phyloP scores from a whole-genome alignment of 2,329 filamentous ascomycete genomes.

The Diaporthe sp. region DNA sequence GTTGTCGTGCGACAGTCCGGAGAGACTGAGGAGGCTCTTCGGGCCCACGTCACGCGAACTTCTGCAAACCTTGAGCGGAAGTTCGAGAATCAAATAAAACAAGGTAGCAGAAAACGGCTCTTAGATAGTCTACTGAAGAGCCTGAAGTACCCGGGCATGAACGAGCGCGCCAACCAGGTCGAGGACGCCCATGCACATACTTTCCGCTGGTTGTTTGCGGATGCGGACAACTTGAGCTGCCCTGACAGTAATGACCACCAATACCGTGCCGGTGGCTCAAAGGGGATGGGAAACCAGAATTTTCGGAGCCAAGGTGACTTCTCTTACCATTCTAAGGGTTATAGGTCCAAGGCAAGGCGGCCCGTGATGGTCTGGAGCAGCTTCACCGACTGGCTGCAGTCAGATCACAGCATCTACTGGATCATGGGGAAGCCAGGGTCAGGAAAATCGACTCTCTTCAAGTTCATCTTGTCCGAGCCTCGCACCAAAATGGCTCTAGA shows the following conservation, averaged over 20 bases:
- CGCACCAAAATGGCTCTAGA: constrained; percentile 39
- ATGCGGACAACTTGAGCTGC: background rate
- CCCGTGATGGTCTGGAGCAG: background rate
- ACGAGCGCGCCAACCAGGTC: background rate
- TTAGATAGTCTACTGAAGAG: background rate
- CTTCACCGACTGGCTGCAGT: constrained; percentile 9
- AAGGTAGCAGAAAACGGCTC: background rate
- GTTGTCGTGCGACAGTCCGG: background rate
- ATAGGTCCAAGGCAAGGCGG: no score
- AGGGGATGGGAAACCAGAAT: background rate
- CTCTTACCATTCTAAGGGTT: background rate
- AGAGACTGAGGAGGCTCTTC: background rate
- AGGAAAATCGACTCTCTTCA: constrained; percentile 51
- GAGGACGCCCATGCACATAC: background rate
- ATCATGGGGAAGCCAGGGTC: constrained; percentile 50
- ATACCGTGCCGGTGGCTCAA: background rate
- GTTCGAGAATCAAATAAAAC: accelerated
- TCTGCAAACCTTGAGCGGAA: background rate
- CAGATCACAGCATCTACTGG: constrained; percentile 44
- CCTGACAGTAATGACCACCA: background rate
- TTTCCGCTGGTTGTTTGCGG: background rate
- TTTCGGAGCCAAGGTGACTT: background rate
- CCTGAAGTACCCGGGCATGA: background rate
- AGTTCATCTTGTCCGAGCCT: constrained; percentile 44
- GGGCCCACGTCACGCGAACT: background rate